Conservation (phyloP, 805 yeast genomes). For the Saturnispora diversa region DNA sequence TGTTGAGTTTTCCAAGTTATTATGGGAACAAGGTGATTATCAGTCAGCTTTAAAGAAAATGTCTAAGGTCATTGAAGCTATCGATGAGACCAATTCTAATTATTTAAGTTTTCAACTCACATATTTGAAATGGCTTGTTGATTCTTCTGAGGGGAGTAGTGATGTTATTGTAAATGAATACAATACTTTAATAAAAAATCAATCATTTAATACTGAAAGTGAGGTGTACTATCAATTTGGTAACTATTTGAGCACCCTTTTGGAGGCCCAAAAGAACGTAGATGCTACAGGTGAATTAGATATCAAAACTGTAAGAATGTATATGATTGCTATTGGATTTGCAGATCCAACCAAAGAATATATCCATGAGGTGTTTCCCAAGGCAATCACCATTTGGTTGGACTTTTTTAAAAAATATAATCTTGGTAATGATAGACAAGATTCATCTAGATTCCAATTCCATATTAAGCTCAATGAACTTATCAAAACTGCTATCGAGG, state of each 20-base stretch:
- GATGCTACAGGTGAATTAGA: slow-evolving; percentile 45
- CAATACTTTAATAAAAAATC: slow-evolving; percentile 38
- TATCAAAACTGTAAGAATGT: slow-evolving; percentile 44
- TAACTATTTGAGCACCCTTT: slow-evolving; percentile 64
- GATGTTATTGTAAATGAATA: slow-evolving; percentile 66
- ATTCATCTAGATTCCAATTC: neutral
- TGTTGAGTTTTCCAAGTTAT: slow-evolving; percentile 68
- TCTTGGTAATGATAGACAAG: slow-evolving; percentile 4
- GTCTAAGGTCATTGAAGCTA: slow-evolving; percentile 31
- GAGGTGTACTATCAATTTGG: slow-evolving; percentile 78
- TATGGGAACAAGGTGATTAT: slow-evolving; percentile 87
- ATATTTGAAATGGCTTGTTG: slow-evolving; percentile 83
- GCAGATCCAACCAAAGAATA: slow-evolving; percentile 38
- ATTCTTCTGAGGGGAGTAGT: slow-evolving; percentile 75
- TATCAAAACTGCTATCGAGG: slow-evolving; percentile 20
- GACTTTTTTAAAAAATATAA: slow-evolving; percentile 48
- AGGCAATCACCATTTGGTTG: slow-evolving; percentile 84
- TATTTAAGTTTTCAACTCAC: slow-evolving; percentile 49
- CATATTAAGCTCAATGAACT: slow-evolving; percentile 11
- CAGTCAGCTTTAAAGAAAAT: slow-evolving; percentile 71
- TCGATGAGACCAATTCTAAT: slow-evolving; percentile 19
- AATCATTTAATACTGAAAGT: slow-evolving; percentile 44
- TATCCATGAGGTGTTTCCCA: slow-evolving; percentile 74
- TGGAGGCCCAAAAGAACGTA: slow-evolving; percentile 48
- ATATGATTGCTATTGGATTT: slow-evolving; percentile 48